These are phyloP conservation scores for Bacidia gigantensis DNA, from an alignment of 495 filamentous ascomycete genomes.

Conservation along the genomic window DNA sequence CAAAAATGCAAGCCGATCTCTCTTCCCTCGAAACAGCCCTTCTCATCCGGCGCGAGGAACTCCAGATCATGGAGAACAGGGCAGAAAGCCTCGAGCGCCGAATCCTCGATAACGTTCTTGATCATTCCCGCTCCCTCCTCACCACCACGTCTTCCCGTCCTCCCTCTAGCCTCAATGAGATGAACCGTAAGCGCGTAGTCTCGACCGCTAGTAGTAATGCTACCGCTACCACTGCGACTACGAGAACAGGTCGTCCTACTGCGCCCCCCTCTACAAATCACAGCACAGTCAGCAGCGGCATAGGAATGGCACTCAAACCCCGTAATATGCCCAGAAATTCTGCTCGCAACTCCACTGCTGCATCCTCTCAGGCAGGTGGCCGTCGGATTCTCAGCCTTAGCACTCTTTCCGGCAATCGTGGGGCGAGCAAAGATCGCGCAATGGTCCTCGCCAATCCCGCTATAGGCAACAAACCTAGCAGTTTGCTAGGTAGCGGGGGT, in stretches of 20 bases:
- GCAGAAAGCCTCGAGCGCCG: constrained; percentile 80
- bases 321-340: constrained; percentile 25
- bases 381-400: constrained; percentile 79
- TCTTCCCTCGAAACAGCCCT: constrained; percentile 81
- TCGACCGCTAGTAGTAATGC: constrained; percentile 31
- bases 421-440: constrained; percentile 40
- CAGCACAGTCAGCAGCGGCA: constrained; percentile 33
- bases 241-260: constrained; percentile 13
- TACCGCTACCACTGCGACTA: constrained; percentile 22
- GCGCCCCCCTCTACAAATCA: constrained; percentile 23
- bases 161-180: constrained; percentile 34
- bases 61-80: constrained; percentile 73
- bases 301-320: constrained; percentile 40
- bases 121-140: constrained; percentile 78
- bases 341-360: constrained; percentile 25
- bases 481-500: constrained; percentile 23
- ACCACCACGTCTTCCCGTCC: constrained; percentile 36
- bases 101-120: constrained; percentile 87
- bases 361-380: constrained; percentile 29
- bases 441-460: constrained; percentile 36
- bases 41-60: constrained; percentile 75
- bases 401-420: constrained; percentile 70
- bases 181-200: constrained; percentile 64
- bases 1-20: constrained; percentile 65
- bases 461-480: constrained; percentile 10